Percentiles rank a stretch among this genome's conserved stretches.
These are phyloP conservation scores for Emmonsiellopsis sp. DNA, from an alignment of 2,329 filamentous ascomycete genomes.

Conservation along the genomic window DNA sequence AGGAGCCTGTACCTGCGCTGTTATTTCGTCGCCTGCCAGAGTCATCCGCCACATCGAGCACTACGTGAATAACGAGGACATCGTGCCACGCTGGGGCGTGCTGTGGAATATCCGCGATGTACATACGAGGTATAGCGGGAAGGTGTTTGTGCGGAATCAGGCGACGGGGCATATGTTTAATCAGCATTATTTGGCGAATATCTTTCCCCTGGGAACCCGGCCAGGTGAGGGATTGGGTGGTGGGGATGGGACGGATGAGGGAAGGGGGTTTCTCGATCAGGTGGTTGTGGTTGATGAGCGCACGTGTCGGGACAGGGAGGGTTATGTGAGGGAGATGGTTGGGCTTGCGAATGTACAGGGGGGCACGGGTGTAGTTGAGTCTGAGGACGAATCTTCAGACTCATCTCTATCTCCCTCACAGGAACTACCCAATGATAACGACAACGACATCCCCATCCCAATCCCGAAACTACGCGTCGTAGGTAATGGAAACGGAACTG, in stretches of 20 bases:
- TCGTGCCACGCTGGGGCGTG: slow-evolving; percentile 66
- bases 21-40: slow-evolving; percentile 2
- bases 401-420: no score
- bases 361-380: neutral
- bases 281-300: neutral
- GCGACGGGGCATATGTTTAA: slow-evolving; percentile 35
- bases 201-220: slow-evolving; percentile 29
- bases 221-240: neutral
- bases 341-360: neutral
- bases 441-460: no score
- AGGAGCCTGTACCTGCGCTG: neutral
- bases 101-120: slow-evolving; percentile 54
- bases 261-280: slow-evolving; percentile 9
- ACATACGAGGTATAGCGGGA: slow-evolving; percentile 41
- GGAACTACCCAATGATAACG: no score
- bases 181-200: slow-evolving; percentile 36
- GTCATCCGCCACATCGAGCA: slow-evolving; percentile 68
- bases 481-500: no score
- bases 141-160: slow-evolving; percentile 37
- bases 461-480: no score
- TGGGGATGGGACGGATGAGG: neutral
- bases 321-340: neutral
- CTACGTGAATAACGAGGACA: slow-evolving; percentile 66
- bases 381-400: neutral
- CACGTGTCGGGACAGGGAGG: neutral